Conservation (phyloP, 129 eudicot species). For the Smallanthus sonchifolius region DNA sequence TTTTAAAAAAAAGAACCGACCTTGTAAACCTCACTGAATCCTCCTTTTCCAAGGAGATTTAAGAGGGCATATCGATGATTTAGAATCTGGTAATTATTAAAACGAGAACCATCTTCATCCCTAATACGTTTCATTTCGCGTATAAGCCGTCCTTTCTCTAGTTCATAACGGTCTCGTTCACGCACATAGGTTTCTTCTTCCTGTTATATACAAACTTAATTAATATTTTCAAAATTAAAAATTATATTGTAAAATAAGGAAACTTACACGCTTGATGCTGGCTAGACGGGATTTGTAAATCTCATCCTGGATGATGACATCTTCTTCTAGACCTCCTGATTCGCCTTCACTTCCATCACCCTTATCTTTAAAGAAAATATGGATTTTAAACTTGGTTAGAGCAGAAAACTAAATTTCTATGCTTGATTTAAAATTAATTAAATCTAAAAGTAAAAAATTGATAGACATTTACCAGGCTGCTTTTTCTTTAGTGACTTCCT, state of each 20-base stretch:
- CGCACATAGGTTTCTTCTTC: conserved; percentile 84
- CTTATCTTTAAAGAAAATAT: conserved; percentile 49
- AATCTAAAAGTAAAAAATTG: neutral
- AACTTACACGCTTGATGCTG: conserved; percentile 86
- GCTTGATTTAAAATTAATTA: neutral
- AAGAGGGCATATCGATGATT: conserved; percentile 90
- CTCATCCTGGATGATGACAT: conserved; percentile 76
- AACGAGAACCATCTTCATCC: conserved; percentile 97
- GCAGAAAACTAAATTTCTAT: neutral
- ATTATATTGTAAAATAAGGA: neutral
- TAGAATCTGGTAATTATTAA: conserved; percentile 83
- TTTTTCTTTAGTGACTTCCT: conserved; percentile 81
- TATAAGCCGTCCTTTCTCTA: conserved; percentile 91
- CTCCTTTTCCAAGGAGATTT: conserved; percentile 96
- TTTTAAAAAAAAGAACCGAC: conserved; percentile 26
- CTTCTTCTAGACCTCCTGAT: conserved; percentile 70
- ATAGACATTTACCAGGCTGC: conserved; percentile 55
- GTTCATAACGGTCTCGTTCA: conserved; percentile 84
- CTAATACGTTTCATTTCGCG: conserved; percentile 99
- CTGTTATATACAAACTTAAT: conserved; percentile 33
- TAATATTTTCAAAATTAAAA: neutral
- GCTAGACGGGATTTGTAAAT: conserved; percentile 86
- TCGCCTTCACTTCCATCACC: conserved; percentile 71
- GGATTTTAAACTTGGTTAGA: conserved; percentile 5
- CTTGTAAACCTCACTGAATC: conserved; percentile 98